Evolutionary conservation across 352 stramenopile species (phyloP), one percentile per base, ranked within the genome.

Genomic region (Phytophthora fragariaefolia): DNA sequence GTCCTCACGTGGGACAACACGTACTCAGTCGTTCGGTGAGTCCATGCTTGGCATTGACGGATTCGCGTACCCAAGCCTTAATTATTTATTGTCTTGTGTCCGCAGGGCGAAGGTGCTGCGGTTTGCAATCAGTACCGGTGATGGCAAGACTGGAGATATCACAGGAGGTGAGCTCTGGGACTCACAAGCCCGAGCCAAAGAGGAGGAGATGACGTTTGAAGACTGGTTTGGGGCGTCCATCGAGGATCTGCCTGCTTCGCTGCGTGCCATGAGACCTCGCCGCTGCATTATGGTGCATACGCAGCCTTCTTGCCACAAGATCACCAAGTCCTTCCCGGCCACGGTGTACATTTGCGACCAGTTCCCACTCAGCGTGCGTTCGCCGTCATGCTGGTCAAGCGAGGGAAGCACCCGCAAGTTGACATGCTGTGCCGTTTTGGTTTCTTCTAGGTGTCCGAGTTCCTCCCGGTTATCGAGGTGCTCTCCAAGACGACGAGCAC

Each of bases 1-100:
- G 58, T 83, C 22, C 74, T 89, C 51, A 89, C 63, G 22, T 91
- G 83, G 83, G 76, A 89, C 58, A 91, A 91, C 58, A 76, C 63
- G 6, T 89, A 81, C 50, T 91, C 83, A 0, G 48, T 74, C 13
- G 68, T 89, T 36, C 75, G 80, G 83, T 91, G 63, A 34, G 76
- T n/a, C n/a, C n/a, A n/a, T n/a, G n/a, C n/a, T n/a, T n/a, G n/a
- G n/a, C n/a, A n/a, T n/a, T n/a, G n/a, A n/a, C n/a, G n/a, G n/a
- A n/a, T n/a, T n/a, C n/a, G n/a, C n/a, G n/a, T n/a, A n/a, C n/a
- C n/a, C n/a, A n/a, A n/a, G n/a, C n/a, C n/a, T n/a, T n/a, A n/a
- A n/a, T n/a, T n/a, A n/a, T n/a, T n/a, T n/a, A n/a, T n/a, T n/a
- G n/a, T n/a, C n/a, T n/a, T n/a, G n/a, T n/a, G n/a, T n/a, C n/a